Conservation (phyloP, 495 filamentous ascomycete species). For the Aspergillus coremiiformis region DNA sequence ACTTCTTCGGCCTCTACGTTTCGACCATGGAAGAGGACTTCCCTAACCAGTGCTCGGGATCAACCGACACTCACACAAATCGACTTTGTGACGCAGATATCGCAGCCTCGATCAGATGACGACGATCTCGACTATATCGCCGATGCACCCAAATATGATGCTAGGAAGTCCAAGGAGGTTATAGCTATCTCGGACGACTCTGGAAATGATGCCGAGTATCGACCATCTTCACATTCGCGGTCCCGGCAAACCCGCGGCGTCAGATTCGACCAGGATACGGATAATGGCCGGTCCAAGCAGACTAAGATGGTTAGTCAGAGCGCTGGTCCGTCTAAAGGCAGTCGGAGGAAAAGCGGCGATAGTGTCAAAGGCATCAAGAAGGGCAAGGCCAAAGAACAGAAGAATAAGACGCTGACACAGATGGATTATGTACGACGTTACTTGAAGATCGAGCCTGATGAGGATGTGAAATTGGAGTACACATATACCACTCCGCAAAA, state of each 20-base stretch:
- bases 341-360: conserved; percentile 16
- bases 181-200: conserved; percentile 24
- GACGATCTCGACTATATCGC: conserved; percentile 30
- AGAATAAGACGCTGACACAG: conserved; percentile 40
- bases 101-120: conserved; percentile 13
- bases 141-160: not conserved
- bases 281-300: conserved; percentile 5
- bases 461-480: conserved; percentile 34
- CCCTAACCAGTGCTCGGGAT: conserved; percentile 13
- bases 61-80: conserved; percentile 42
- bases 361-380: conserved; percentile 19
- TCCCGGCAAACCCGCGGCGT: conserved; percentile 9
- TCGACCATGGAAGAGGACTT: conserved; percentile 17
- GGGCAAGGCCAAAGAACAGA: conserved; percentile 19
- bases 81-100: conserved; percentile 29
- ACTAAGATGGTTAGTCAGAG: conserved; percentile 3
- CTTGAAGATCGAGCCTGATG: conserved; percentile 33
- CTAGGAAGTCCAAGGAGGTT: conserved; percentile 9
- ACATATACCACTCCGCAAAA: conserved; percentile 19
- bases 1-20: conserved; percentile 16
- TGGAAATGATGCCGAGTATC: conserved; percentile 22
- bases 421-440: conserved; percentile 41
- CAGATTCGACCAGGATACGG: conserved; percentile 17
- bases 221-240: conserved; percentile 12
- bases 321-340: not conserved